phyloP scores from a whole-genome alignment of 306 rosid species.

The Quercus agrifolia region DNA sequence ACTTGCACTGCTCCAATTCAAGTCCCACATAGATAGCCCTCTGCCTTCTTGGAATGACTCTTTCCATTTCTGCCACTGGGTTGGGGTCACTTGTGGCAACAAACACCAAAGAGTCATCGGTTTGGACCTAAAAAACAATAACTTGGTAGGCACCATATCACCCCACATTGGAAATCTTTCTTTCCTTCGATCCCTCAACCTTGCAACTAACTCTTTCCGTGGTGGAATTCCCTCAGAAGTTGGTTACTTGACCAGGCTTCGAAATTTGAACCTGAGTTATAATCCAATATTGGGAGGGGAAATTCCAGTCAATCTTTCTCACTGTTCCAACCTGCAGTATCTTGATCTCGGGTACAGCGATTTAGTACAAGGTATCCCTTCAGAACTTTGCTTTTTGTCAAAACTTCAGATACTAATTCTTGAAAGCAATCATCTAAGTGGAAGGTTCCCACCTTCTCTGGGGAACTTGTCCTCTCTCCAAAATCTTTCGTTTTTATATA shows the following conservation, averaged over 20 bases:
- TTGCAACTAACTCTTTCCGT: background rate
- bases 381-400: background rate
- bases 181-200: background rate
- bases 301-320: background rate
- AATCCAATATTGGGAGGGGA: background rate
- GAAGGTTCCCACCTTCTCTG: background rate
- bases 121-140: background rate
- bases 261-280: background rate
- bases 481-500: background rate
- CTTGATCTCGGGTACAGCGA: background rate
- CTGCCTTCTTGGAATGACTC: constrained; percentile 14
- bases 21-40: background rate
- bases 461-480: background rate
- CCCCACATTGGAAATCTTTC: constrained; percentile 5
- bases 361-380: background rate
- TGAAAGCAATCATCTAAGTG: background rate
- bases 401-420: background rate
- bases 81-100: constrained; percentile 2
- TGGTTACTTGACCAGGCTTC: background rate
- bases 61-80: constrained; percentile 11
- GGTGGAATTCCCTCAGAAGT: background rate
- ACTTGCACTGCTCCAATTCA: constrained; percentile 1
- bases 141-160: constrained; percentile 1
- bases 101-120: constrained; percentile 6
- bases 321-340: background rate